Conservation (phyloP, 129 eudicot genomes). For the Tagetes erecta region DNA sequence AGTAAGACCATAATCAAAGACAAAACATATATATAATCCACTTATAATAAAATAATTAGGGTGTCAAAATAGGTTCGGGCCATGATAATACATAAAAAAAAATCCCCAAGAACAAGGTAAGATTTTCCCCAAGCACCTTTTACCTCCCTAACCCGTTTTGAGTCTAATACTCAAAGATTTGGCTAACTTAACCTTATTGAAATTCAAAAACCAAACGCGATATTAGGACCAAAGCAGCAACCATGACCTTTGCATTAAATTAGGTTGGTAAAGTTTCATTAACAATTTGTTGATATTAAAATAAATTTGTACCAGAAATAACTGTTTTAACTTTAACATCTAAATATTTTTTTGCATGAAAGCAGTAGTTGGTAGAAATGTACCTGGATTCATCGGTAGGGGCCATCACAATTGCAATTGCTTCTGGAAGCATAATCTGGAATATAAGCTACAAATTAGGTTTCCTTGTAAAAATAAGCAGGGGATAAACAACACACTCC, state of each 20-base stretch:
- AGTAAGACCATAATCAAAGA: not conserved
- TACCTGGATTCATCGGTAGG: conserved; percentile 93
- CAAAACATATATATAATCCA: not conserved
- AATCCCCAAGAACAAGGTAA: not conserved
- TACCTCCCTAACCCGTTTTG: not conserved
- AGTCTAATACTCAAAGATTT: not conserved
- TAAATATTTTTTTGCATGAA: not conserved
- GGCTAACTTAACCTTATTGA: not conserved
- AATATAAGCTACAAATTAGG: conserved; percentile 8
- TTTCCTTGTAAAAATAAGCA: conserved; percentile 6
- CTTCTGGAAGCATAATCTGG: conserved; percentile 99
- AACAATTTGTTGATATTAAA: conserved; percentile 3
- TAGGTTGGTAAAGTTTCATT: conserved; percentile 3
- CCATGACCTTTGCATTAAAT: not conserved
- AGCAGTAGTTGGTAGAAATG: conserved; percentile 13
- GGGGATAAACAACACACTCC: not conserved
- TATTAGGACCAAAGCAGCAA: not conserved
- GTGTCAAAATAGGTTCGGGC: not conserved
- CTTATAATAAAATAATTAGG: not conserved
- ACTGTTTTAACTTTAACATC: not conserved
- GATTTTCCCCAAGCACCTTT: not conserved
- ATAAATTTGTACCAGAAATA: not conserved
- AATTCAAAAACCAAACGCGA: not conserved
- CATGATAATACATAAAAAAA: not conserved
- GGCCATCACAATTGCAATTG: conserved; percentile 99